Base-by-base conservation (phyloP, 169 alveolate species). In the Pseudocohnilembus persalinus region DNA sequence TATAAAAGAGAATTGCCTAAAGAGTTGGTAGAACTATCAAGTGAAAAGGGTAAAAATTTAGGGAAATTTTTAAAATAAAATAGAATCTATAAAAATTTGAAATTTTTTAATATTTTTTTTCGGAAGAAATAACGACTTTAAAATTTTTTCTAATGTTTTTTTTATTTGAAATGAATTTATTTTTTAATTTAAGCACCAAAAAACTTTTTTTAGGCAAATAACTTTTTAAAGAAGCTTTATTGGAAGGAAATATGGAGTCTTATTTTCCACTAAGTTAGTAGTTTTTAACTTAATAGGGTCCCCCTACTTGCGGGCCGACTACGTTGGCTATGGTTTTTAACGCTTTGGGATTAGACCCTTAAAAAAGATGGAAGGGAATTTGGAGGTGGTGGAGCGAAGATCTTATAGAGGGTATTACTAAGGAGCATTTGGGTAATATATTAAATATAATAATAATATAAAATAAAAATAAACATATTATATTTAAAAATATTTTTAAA, bases 311-410 rank as follows among this genome's bases (percentile, higher is more conserved):
- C 83, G 96, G 96, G 33, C 79, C 94, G 26, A 88, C 96, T 29
- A 89, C 90, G 33, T 83, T 92, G 32, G 86, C 86, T n/a, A 92
- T 92, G 93, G 90, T 91, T 0, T 77, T 92, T 29, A 92, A 92
- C 83, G 88, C 96, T 0, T 74, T 92, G 72, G 84, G 88, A 35
- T 82, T 89, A 20, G 96, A 92, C 77, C 96, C 96, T 0, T 77
- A 83, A 63, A 87, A 83, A 30, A 85, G 88, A 74, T 92, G 95
- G 96, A 92, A 89, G 81, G 96, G 93, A 73, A 91, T 92, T 15
- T 92, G 96, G 96, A 89, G 94, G 83, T 92, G 96, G 96, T 92
- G 88, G 31, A 78, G 83, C 15, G 93, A 92, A 82, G 93, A 87
- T 49, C 82, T 76, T 28, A 68, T 92, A 28, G 88, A 84, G 63